Evolutionary conservation across 768 basidiomycete species (phyloP).

Genomic region (Polyporus arcularius): DNA sequence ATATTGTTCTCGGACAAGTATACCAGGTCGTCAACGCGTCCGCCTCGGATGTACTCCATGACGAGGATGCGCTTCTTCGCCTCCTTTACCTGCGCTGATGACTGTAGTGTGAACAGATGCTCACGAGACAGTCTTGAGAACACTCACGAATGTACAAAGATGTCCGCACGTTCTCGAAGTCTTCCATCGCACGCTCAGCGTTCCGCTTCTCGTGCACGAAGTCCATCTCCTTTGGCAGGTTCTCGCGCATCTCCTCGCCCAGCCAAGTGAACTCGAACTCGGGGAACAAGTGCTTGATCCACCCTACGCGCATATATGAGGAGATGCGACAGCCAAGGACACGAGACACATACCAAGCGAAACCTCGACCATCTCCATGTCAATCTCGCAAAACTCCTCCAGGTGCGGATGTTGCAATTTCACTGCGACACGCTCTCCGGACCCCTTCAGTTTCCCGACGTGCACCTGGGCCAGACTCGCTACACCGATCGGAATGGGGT

Average conservation of each 20-base stretch:
- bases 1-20: slow-evolving; percentile 83
- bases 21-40: slow-evolving; percentile 81
- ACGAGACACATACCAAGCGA: slow-evolving; percentile 52
- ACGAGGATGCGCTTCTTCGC: slow-evolving; percentile 84
- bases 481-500: slow-evolving; percentile 87
- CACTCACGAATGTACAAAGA: slow-evolving; percentile 78
- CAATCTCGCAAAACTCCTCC: slow-evolving; percentile 88
- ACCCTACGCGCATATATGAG: slow-evolving; percentile 41
- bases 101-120: not conserved
- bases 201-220: slow-evolving; percentile 90
- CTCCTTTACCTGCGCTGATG: slow-evolving; percentile 60
- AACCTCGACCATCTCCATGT: slow-evolving; percentile 83
- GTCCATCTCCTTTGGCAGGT: slow-evolving; percentile 92
- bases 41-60: slow-evolving; percentile 94
- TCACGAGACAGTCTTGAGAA: slow-evolving; percentile 8
- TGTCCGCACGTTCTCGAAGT: slow-evolving; percentile 71
- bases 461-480: slow-evolving; percentile 98
- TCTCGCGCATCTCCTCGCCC: slow-evolving; percentile 91
- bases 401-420: slow-evolving; percentile 96
- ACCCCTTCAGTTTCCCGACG: slow-evolving; percentile 68
- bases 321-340: not conserved
- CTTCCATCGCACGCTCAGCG: slow-evolving; percentile 64
- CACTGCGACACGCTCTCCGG: slow-evolving; percentile 80
- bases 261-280: slow-evolving; percentile 94
- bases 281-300: slow-evolving; percentile 93